Base-by-base conservation (phyloP, 805 yeast genomes). In the Tetrapisispora nanseiensis region DNA sequence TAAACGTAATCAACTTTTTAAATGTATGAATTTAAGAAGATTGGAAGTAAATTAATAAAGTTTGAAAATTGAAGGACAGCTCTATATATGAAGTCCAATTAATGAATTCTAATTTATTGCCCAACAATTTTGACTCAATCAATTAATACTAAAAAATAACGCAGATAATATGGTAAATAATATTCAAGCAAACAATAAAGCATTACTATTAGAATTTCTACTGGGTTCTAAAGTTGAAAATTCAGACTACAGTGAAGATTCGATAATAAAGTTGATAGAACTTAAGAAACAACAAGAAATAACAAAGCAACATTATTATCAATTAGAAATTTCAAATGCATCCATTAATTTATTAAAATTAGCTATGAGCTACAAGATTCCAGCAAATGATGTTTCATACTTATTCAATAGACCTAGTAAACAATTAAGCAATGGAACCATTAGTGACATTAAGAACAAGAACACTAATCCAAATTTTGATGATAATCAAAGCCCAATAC, bases 281-380 rank as follows among this genome's bases (percentile, higher is more conserved):
- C 69, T 82, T 26, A 70, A 78, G 40, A 60, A 76, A 3, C 87
- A 86, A 57, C 92, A 83, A 55, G 96, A 89, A 58, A 69, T 72
- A 35, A 82, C 96, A 2, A 82, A 81, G 48, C 95, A 87, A 59
- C 92, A 83, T 50, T 80, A 69, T 51, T 81, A 82, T 57, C 73
- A 72, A 42, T 66, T 80, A 16, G 95, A 87, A 55, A 65, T 72
- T 31, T 67, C 81, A 21, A 72, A 74, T 34, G 71, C 74, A 43
- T 73, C 82, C 21, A 63, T 82, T 29, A 80, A 80, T 41, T 67
- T 87, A 18, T 53, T 87, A 39, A 75, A 75, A 46, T 64, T 69
- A 13, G 90, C 95, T 0, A 54, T 74, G 6, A 65, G 64, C 21
- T 72, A 80, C 13, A 79, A 80, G 16, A 66, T 89, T 2, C 94